These are phyloP conservation scores for Bondarzewia mesenterica DNA, from an alignment of 1,284 basidiomycete species.

Conservation along the genomic window DNA sequence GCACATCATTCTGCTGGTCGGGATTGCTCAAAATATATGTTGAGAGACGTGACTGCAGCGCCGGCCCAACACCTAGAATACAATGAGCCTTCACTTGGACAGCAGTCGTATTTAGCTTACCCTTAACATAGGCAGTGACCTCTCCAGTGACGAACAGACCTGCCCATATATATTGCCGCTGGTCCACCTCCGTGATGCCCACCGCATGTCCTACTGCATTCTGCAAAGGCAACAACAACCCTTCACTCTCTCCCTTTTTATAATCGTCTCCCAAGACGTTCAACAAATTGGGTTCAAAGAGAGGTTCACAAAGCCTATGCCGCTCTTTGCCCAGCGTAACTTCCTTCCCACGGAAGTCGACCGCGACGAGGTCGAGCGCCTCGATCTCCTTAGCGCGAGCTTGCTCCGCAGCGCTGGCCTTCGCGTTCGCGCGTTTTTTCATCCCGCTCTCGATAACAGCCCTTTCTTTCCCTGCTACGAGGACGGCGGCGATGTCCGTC, in stretches of 20 bases:
- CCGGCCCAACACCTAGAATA: constrained; percentile 50
- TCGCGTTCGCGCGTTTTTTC: constrained; percentile 69
- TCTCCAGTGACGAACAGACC: constrained; percentile 83
- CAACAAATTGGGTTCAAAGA: constrained; percentile 68
- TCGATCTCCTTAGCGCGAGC: constrained; percentile 75
- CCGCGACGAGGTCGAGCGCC: constrained; percentile 69
- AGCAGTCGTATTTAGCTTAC: constrained; percentile 31
- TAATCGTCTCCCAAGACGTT: constrained; percentile 18
- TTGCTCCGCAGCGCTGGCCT: constrained; percentile 72
- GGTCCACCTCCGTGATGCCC: constrained; percentile 48
- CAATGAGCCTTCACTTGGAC: background rate
- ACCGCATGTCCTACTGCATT: constrained; percentile 58
- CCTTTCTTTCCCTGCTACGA: constrained; percentile 75
- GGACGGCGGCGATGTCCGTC: constrained; percentile 76
- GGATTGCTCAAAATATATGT: constrained; percentile 61
- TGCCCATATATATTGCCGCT: constrained; percentile 70
- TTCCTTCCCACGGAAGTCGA: constrained; percentile 64
- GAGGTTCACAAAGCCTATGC: constrained; percentile 85
- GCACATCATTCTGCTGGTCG: constrained; percentile 62
- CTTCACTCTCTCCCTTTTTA: constrained; percentile 12
- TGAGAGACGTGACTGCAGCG: constrained; percentile 69
- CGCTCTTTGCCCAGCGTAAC: constrained; percentile 81
- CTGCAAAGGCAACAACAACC: constrained; percentile 42
- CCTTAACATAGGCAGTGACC: constrained; percentile 68
- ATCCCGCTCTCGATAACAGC: constrained; percentile 75